phyloP scores from a whole-genome alignment of 2,329 filamentous ascomycete genomes.

The Bipolaris bicolor region DNA sequence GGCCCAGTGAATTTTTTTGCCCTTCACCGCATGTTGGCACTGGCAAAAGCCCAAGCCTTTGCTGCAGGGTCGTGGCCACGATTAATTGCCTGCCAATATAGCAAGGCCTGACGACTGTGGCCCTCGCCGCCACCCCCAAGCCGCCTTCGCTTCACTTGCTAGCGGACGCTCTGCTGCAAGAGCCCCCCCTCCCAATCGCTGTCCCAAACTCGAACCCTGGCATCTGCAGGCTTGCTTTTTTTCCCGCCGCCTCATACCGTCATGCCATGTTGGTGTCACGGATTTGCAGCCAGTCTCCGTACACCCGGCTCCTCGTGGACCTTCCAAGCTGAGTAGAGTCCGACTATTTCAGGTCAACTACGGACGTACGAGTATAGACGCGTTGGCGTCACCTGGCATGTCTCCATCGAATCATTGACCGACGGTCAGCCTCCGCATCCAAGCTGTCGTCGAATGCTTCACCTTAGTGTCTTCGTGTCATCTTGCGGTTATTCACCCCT shows the following conservation, averaged over 20 bases:
- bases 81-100: background rate
- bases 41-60: background rate
- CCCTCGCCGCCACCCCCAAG: slow-evolving; percentile 8
- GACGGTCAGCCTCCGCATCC: background rate
- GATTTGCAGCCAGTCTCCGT: slow-evolving; percentile 4
- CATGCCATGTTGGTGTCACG: background rate
- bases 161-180: slow-evolving; percentile 3
- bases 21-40: slow-evolving; percentile 10
- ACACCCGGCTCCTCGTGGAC: background rate
- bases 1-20: background rate
- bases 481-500: background rate
- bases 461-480: background rate
- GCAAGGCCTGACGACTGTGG: slow-evolving; percentile 3
- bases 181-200: slow-evolving; percentile 1
- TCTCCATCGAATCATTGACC: background rate
- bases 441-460: background rate
- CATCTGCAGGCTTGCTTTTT: background rate
- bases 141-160: slow-evolving; percentile 2
- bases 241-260: background rate
- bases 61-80: background rate
- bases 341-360: background rate
- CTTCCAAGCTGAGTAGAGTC: background rate
- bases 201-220: background rate
- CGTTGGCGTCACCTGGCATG: background rate
- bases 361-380: background rate